phyloP scores from a whole-genome alignment of 129 eudicot species.

The Lactuca saligna region DNA sequence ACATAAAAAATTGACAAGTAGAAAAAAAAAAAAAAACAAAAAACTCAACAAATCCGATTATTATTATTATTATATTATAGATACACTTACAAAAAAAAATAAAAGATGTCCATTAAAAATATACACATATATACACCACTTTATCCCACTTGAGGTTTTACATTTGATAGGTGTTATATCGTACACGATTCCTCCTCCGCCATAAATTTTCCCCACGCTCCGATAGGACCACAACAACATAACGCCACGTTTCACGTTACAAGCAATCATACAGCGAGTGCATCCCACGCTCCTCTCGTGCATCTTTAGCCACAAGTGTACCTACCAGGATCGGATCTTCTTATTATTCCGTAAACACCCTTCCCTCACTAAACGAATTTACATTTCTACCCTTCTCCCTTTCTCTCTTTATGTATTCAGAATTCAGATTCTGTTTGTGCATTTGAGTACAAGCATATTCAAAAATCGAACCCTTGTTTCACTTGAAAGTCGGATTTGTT shows the following conservation, averaged over 20 bases:
- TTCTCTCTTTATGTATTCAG: constrained; percentile 5
- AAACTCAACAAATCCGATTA: no score
- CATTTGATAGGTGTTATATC: constrained; percentile 8
- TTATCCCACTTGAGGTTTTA: constrained; percentile 15
- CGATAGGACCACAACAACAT: neutral
- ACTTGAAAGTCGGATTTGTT: neutral
- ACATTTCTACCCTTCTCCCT: constrained; percentile 5
- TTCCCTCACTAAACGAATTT: neutral
- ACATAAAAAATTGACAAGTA: no score
- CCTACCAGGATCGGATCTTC: constrained; percentile 26
- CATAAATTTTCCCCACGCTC: neutral
- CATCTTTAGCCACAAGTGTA: constrained; percentile 14
- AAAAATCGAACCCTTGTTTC: constrained; percentile 8
- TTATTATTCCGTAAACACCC: constrained; percentile 16
- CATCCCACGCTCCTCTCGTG: neutral
- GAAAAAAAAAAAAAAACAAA: no score
- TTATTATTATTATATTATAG: no score
- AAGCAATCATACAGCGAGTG: constrained; percentile 5
- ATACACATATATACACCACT: no score
- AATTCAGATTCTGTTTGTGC: constrained; percentile 23
- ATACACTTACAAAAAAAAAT: no score
- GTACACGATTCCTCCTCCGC: constrained; percentile 24
- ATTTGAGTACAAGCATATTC: constrained; percentile 13
- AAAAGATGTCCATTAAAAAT: no score
- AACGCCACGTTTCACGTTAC: neutral